Percentiles rank a stretch among this genome's conserved stretches.
Conservation (phyloP, 208 protist species). For the Leishmania mexicana region DNA sequence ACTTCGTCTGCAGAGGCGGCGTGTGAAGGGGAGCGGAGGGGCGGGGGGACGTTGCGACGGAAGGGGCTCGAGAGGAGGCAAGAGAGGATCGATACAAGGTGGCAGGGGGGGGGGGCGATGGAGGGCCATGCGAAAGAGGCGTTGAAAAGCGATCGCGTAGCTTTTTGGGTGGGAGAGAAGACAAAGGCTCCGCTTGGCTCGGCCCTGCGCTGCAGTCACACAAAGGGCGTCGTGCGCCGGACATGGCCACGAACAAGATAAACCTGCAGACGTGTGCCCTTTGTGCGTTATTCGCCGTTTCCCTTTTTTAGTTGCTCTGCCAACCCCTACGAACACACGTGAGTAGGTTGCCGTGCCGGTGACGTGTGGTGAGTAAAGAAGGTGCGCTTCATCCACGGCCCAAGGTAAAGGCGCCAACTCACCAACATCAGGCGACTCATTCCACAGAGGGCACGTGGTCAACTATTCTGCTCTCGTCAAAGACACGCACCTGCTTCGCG, state of each 20-base stretch:
- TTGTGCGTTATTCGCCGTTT: background rate
- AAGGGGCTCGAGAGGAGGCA: slow-evolving; percentile 1
- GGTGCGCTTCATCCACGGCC: background rate
- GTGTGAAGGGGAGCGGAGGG: background rate
- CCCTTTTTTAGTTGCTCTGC: background rate
- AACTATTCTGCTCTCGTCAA: slow-evolving; percentile 21
- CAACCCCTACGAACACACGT: background rate
- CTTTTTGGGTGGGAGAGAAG: background rate
- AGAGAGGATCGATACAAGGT: slow-evolving; percentile 9
- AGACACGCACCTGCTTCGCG: slow-evolving; percentile 29
- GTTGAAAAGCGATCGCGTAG: background rate
- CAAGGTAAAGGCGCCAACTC: background rate
- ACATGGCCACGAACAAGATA: background rate
- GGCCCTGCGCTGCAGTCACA: background rate
- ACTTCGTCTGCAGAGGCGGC: slow-evolving; percentile 4
- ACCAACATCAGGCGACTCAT: background rate
- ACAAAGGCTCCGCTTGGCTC: background rate
- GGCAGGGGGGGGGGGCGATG: background rate
- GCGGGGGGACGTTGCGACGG: background rate
- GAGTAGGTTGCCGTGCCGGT: background rate
- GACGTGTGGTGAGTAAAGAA: background rate
- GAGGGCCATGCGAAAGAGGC: background rate
- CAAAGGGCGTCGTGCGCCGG: background rate
- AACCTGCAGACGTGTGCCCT: background rate
- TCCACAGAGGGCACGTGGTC: background rate